These are phyloP conservation scores for Polychaeton citri DNA, from an alignment of 2,329 filamentous ascomycete genomes.

Conservation along the genomic window DNA sequence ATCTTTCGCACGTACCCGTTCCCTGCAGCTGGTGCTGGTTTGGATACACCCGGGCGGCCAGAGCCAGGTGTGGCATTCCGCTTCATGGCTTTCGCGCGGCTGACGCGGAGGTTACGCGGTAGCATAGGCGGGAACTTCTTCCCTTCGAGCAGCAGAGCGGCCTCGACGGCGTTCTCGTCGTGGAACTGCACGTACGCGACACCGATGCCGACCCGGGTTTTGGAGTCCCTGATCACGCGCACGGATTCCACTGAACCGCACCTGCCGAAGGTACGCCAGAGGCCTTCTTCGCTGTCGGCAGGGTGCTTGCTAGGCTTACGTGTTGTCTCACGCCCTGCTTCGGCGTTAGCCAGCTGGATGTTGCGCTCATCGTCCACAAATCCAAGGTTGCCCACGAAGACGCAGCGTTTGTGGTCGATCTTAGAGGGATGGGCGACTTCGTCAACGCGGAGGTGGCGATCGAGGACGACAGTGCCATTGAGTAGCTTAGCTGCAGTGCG, in stretches of 20 bases:
- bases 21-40: slow-evolving; percentile 13
- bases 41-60: slow-evolving; percentile 12
- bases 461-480: slow-evolving; percentile 73
- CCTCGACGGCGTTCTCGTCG: slow-evolving; percentile 77
- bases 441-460: slow-evolving; percentile 82
- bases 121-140: slow-evolving; percentile 92
- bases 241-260: slow-evolving; percentile 83
- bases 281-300: slow-evolving; percentile 80
- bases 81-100: slow-evolving; percentile 61
- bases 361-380: slow-evolving; percentile 88
- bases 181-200: slow-evolving; percentile 95
- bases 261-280: slow-evolving; percentile 69
- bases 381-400: slow-evolving; percentile 91
- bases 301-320: slow-evolving; percentile 60
- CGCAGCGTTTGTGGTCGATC: slow-evolving; percentile 74
- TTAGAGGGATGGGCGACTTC: slow-evolving; percentile 76
- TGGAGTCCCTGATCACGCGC: slow-evolving; percentile 75
- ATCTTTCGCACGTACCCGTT: slow-evolving; percentile 56
- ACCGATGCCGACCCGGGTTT: slow-evolving; percentile 88
- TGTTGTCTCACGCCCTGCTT: slow-evolving; percentile 39
- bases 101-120: slow-evolving; percentile 75
- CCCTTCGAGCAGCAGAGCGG: slow-evolving; percentile 74
- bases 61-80: slow-evolving; percentile 31
- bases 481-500: slow-evolving; percentile 62
- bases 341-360: slow-evolving; percentile 46